Evolutionary conservation across 352 stramenopile species (phyloP).

Genomic region (Blastocystis sp.): DNA sequence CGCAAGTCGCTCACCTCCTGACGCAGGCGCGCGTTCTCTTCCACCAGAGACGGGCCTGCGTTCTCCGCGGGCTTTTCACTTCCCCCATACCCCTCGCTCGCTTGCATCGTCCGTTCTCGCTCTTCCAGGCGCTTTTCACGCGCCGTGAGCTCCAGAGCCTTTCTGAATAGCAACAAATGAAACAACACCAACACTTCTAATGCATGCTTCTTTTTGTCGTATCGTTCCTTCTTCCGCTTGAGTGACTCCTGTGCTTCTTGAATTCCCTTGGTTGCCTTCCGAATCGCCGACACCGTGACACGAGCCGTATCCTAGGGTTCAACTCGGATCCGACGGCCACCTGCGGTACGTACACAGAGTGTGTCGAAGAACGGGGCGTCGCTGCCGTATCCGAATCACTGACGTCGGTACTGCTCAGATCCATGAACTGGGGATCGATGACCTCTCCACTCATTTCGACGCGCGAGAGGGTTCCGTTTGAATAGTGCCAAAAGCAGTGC

Average conservation of each 20-base stretch:
- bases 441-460: not conserved
- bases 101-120: not conserved
- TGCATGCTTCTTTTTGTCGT: constrained; percentile 39
- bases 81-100: no score
- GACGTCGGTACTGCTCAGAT: constrained; percentile 12
- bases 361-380: not conserved
- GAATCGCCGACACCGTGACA: not conserved
- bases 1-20: not conserved
- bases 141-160: not conserved
- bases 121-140: not conserved
- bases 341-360: not conserved
- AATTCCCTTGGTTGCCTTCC: not conserved
- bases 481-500: no score
- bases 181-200: not conserved
- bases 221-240: constrained; percentile 23
- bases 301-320: not conserved
- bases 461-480: no score
- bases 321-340: not conserved
- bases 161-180: not conserved
- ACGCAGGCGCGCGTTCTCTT: not conserved
- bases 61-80: not conserved
- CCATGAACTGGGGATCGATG: not conserved
- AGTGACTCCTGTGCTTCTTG: not conserved
- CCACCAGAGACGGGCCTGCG: not conserved
- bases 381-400: constrained; percentile 1